These are phyloP conservation scores for Cladosporium sp. DNA, from an alignment of 2,329 filamentous ascomycete genomes.

Conservation along the genomic window DNA sequence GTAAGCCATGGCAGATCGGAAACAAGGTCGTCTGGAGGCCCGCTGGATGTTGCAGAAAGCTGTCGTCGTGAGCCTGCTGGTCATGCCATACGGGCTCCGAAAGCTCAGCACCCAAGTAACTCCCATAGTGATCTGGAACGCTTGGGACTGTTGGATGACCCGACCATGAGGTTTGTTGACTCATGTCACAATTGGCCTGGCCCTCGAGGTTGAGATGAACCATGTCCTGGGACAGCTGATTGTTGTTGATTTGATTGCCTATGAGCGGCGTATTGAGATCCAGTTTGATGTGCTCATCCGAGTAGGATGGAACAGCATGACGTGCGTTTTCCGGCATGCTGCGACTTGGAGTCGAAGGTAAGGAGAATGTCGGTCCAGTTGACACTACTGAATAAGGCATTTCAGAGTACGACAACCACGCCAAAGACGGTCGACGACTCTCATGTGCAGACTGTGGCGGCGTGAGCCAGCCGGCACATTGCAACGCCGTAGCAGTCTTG, in stretches of 20 bases:
- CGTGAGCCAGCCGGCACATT: slow-evolving; percentile 23
- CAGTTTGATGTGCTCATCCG: not conserved
- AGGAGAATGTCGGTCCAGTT: slow-evolving; percentile 21
- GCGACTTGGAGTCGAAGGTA: slow-evolving; percentile 23
- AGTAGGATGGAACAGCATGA: not conserved
- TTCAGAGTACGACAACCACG: slow-evolving; percentile 19
- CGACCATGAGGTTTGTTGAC: not conserved
- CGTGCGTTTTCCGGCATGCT: slow-evolving; percentile 6
- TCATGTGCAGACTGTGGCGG: slow-evolving; percentile 27
- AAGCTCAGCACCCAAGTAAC: not conserved
- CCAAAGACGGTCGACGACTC: slow-evolving; percentile 25
- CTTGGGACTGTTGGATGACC: not conserved
- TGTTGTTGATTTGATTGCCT: not conserved
- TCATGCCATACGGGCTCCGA: not conserved
- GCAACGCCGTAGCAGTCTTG: slow-evolving; percentile 14
- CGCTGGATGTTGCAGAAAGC: not conserved
- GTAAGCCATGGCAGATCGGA: slow-evolving; percentile 1
- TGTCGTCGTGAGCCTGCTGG: not conserved
- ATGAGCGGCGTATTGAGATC: not conserved
- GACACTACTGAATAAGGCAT: slow-evolving; percentile 21
- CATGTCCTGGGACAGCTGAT: not conserved
- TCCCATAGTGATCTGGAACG: not conserved
- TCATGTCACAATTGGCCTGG: not conserved
- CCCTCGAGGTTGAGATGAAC: not conserved
- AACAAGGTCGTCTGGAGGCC: slow-evolving; percentile 9